phyloP scores from a whole-genome alignment of 805 yeast genomes.

The Starmerella stigmatis region DNA sequence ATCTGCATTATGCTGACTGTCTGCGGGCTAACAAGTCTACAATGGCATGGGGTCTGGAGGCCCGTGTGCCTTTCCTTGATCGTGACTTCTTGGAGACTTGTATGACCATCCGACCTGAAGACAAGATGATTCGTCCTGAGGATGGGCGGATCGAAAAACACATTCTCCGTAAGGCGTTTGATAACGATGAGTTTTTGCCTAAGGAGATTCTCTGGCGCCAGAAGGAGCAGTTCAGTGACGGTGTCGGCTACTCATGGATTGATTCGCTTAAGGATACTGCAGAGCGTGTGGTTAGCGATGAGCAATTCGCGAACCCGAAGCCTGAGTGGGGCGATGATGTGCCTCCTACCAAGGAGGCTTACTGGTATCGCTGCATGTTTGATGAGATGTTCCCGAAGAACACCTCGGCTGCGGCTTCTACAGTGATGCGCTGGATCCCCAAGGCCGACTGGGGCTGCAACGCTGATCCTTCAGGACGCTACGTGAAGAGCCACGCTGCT shows the following conservation, averaged over 20 bases:
- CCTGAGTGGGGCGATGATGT: constrained; percentile 93
- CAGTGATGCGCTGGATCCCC: constrained; percentile 99
- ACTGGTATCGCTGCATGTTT: constrained; percentile 95
- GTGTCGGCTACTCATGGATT: constrained; percentile 99
- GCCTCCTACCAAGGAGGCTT: constrained; percentile 97
- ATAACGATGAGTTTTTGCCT: constrained; percentile 87
- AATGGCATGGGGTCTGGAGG: constrained; percentile 99
- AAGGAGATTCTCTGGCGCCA: constrained; percentile 98
- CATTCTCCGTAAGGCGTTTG: constrained; percentile 94
- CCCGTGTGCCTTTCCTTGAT: constrained; percentile 98
- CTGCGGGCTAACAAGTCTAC: constrained; percentile 98
- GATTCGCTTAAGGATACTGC: constrained; percentile 96
- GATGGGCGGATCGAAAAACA: constrained; percentile 66
- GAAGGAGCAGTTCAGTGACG: constrained; percentile 98
- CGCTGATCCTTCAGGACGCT: constrained; percentile 97
- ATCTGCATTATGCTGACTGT: constrained; percentile 95
- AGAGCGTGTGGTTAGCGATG: constrained; percentile 75
- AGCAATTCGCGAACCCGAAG: constrained; percentile 80
- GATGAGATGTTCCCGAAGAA: constrained; percentile 84
- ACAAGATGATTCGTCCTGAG: constrained; percentile 73
- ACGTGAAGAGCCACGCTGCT: constrained; percentile 77
- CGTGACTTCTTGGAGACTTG: constrained; percentile 80
- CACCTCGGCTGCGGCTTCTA: constrained; percentile 81
- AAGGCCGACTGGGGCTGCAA: constrained; percentile 99
- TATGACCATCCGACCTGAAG: constrained; percentile 90